Evolutionary conservation across 148 eudicot species (phyloP), one percentile per base, ranked within the genome.

Genomic region (Arbutus unedo): DNA sequence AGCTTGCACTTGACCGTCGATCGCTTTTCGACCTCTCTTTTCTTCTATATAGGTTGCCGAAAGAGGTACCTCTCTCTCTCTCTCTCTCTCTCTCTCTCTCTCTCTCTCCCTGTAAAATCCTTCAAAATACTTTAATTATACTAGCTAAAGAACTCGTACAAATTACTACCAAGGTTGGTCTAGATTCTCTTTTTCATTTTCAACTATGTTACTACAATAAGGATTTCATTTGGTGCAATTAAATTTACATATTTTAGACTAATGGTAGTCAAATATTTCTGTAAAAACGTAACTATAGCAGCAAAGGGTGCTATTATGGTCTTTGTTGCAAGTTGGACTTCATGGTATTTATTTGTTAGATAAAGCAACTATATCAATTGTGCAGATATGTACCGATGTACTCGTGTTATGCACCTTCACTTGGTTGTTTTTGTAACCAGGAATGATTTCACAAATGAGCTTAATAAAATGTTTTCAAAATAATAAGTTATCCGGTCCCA

Each of bases 91-190:
- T 31, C 38, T 31, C 38, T 31, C 38, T 31, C 38, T 31, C 38
- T 31, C 38, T 31, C 38, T 31, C 38, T 31, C 38, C 1, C 70
- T 80, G 84, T 83, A 59, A 98, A 92, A 79, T 41, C 85, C 73
- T 80, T 82, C 77, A 89, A 57, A 90, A 81, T 88, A 94, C 89
- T 60, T 85, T 93, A 56, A 92, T 94, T 59, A 90, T 96, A 84
- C 92, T 95, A 50, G 89, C 93, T 86, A 85, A 87, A 66, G 99
- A 96, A 81, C 88, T 96, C 82, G 96, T 93, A 77, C 98, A 96
- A 87, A 88, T 96, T 79, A 88, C 89, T 70, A 97, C 97, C 38
- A 94, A 94, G 99, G 99, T 96, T 74, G 54, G 82, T 41, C 62
- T 68, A 18, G 19, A 3, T 85, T 23, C 38, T 38, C 47, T n/a